A percentile compares a stretch with the other conserved stretches of the same genome.
Conservation (phyloP, 2,329 filamentous ascomycete genomes). For the Scortechinia acanthostroma region DNA sequence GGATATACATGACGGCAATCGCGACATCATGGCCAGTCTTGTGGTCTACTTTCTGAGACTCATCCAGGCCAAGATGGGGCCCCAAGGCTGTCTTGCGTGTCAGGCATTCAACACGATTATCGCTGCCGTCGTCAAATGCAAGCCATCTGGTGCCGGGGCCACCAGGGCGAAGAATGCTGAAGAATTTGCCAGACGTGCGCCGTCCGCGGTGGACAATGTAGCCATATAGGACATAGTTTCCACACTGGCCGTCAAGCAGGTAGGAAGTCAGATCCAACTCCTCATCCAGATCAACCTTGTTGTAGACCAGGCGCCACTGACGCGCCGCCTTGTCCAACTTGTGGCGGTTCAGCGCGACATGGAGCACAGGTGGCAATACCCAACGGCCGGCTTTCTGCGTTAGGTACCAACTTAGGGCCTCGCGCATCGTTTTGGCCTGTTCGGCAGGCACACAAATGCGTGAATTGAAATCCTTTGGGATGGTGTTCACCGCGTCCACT, state of each 20-base stretch:
- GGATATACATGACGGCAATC: conserved; percentile 47
- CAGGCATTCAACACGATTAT: conserved; percentile 45
- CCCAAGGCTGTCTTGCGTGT: conserved; percentile 45
- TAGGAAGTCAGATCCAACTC: conserved; percentile 32
- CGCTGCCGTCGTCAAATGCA: conserved; percentile 44
- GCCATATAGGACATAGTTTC: conserved; percentile 46
- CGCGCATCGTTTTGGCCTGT: conserved; percentile 21
- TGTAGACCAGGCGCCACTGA: conserved; percentile 46
- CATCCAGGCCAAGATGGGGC: conserved; percentile 35
- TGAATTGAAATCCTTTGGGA: conserved; percentile 24
- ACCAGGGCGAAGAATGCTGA: conserved; percentile 48
- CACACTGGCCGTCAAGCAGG: conserved; percentile 19
- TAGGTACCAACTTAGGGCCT: conserved; percentile 21
- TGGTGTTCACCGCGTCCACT: conserved; percentile 18
- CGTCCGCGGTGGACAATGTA: conserved; percentile 52
- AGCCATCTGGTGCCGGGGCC: conserved; percentile 50
- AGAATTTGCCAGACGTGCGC: conserved; percentile 49
- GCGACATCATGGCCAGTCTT: conserved; percentile 35
- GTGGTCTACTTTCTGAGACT: conserved; percentile 21
- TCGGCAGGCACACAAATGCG: conserved; percentile 25
- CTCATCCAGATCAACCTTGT: conserved; percentile 47
- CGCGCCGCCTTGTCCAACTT: conserved; percentile 41
- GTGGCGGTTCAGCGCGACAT: conserved; percentile 48
- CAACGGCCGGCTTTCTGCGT: conserved; percentile 22
- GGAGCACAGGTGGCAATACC: conserved; percentile 37